Base-by-base conservation (phyloP, 805 yeast species). In the Candida sonorensis region DNA sequence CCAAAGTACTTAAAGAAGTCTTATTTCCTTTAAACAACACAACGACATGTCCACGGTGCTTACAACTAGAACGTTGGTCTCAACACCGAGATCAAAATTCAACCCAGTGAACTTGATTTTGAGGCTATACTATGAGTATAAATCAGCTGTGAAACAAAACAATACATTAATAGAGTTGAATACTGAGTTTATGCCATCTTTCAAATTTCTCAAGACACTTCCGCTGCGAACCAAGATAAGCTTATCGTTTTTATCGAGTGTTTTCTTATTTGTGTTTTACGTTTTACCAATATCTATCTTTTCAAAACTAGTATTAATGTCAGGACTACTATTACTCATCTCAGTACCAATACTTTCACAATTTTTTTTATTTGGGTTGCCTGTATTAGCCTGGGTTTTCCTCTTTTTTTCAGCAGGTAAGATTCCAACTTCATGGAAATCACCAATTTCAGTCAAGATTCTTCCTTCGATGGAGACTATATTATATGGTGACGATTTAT, bases 391-490 rank as follows among this genome's bases (percentile, higher is more conserved):
- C 2, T 88, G 96, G 95, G 70, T 85, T 44, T 75, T 86, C 16
- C 67, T 90, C 32, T 88, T 79, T 59, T 86, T 82, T 60, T 72
- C 81, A 17, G 77, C 87, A 27, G 70, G 83, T 11, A 78, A 75
- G 46, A 79, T 88, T 46, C 84, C 94, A 8, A 67, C 76, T 4
- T 55, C 62, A 4, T 75, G 80, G 70, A 77, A 90, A 52, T 95
- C 96, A 4, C 81, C 87, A n/a, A 90, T 88, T 43, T 74, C 78
- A 29, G 97, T 88, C 35, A 79, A 88, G 45, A 79, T 84, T 15
- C 68, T 88, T 30, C 97, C 97, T 0, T 92, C 94, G 3, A 67
- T 87, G 62, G 97, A 88, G 57, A 85, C 96, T 25, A 81, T 88
- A 35, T 62, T 90, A 37, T 88, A 86, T 51, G 97, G 97, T 31